Evolutionary conservation across 1,139 yeast genomes (phyloP), one percentile per base, ranked within the genome.

Genomic region (Blastobotrys capitulatus): DNA sequence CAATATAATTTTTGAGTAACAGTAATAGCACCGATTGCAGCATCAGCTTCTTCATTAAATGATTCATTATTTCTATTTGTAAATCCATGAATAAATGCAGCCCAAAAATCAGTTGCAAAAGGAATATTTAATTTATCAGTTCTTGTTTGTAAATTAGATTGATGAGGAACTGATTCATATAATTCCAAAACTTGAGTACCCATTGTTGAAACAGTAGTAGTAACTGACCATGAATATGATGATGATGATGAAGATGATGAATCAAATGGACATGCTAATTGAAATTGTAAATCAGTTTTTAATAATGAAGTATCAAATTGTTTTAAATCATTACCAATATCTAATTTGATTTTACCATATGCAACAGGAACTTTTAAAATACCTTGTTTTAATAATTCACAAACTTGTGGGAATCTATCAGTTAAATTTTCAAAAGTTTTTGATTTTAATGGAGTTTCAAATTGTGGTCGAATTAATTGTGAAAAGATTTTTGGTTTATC

Each of bases 21-120:
- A 10, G 69, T 64, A 47, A 68, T 63, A 6, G 72, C 72, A 37
- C 60, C 60, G 42, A 64, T 60, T 15, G 68, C 67, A 1, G 67
- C 61, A 43, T 59, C 61, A 19, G 67, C 63, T 46, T 63, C 61
- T 26, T 56, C 51, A n/a, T 15, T 13, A 12, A 43, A n/a, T 6
- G 15, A 13, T 18, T 44, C 47, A 20, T 2, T n/a, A 32, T 35
- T 45, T 15, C 39, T 41, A 36, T 36, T 35, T 22, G 53, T 55
- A 54, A 69, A 62, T 9, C 71, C 70, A 27, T 57, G 57, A 38
- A 69, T 56, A 52, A 69, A 69, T 18, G 71, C 72, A 2, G 65
- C 60, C 72, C 72, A 69, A 52, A 69, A 69, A 49, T 69, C 73
- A 19, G 63, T 57, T 16, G 71, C 64, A 56, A 67, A 68, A 12